These are phyloP conservation scores for Discostella stelligera DNA, from an alignment of 352 stramenopile genomes.

Conservation along the genomic window DNA sequence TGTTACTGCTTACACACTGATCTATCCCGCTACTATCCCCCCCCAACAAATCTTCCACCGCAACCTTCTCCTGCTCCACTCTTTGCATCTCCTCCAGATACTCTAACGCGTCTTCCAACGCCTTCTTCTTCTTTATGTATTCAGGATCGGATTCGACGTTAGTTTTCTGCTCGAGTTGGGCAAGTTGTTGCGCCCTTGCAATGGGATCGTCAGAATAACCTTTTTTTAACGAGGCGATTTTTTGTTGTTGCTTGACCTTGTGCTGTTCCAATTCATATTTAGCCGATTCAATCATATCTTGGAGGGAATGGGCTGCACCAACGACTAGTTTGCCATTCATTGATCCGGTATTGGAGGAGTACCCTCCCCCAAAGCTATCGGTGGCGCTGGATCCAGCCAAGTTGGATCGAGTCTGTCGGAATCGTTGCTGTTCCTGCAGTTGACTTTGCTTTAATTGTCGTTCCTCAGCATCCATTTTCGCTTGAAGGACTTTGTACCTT, in stretches of 20 bases:
- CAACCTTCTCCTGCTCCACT: constrained; percentile 22
- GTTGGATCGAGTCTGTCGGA: constrained; percentile 43
- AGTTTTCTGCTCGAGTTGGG: constrained; percentile 30
- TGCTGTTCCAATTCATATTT: constrained; percentile 46
- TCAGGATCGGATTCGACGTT: constrained; percentile 31
- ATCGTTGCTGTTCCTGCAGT: constrained; percentile 25
- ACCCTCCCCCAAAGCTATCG: constrained; percentile 51
- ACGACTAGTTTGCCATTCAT: constrained; percentile 22
- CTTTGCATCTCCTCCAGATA: constrained; percentile 52
- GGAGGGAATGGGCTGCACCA: constrained; percentile 45
- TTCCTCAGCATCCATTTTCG: constrained; percentile 45
- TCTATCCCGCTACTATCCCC: background rate
- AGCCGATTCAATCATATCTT: constrained; percentile 55
- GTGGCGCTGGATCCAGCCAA: constrained; percentile 24
- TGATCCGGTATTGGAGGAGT: constrained; percentile 1
- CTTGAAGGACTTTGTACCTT: constrained; percentile 25
- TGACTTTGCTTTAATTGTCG: constrained; percentile 19
- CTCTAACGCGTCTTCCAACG: constrained; percentile 43
- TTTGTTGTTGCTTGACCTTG: constrained; percentile 25
- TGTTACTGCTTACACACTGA: background rate
- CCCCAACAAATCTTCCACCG: constrained; percentile 34
- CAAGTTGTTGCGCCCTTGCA: constrained; percentile 16
- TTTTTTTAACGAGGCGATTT: constrained; percentile 33
- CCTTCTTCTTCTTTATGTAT: constrained; percentile 42
- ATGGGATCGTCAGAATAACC: constrained; percentile 43